A percentile compares a stretch with the other conserved stretches of the same genome.
These are phyloP conservation scores for Barbatosphaeria neglecta DNA, from an alignment of 495 filamentous ascomycete species.

Conservation along the genomic window DNA sequence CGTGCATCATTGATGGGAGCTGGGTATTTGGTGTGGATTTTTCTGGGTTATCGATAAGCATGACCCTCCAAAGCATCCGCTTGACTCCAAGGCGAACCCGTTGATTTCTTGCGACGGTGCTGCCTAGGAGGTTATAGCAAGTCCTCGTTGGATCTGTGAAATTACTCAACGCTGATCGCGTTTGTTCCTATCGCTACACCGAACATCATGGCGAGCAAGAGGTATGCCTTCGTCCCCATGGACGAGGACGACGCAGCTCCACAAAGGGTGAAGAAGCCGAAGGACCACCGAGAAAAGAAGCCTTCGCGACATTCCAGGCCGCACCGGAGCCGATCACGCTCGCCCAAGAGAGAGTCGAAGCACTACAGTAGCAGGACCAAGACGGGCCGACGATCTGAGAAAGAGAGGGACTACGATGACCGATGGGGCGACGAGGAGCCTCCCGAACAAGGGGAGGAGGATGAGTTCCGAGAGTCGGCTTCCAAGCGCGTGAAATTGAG, in stretches of 20 bases:
- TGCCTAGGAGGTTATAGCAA: too few species aligned
- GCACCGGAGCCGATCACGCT: constrained; percentile 17
- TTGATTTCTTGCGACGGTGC: not conserved
- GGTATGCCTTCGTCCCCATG: constrained; percentile 76
- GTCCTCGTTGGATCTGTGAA: too few species aligned
- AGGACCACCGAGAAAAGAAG: constrained; percentile 36
- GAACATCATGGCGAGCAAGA: constrained; percentile 43
- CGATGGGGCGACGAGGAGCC: constrained; percentile 72
- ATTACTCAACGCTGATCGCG: not conserved
- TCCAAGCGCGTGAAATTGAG: constrained; percentile 34
- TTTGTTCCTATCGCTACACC: not conserved
- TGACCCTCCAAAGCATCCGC: too few species aligned
- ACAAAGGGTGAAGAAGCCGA: constrained; percentile 40
- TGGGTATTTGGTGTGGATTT: not conserved
- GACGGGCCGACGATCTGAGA: constrained; percentile 16
- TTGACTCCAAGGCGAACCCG: too few species aligned
- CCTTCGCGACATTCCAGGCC: constrained; percentile 6
- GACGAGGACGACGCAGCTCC: constrained; percentile 56
- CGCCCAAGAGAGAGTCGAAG: constrained; percentile 31
- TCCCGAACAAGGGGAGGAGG: constrained; percentile 34
- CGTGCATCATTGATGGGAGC: too few species aligned
- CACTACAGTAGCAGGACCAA: constrained; percentile 37
- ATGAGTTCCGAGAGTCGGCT: constrained; percentile 48
- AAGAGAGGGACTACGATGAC: constrained; percentile 33
- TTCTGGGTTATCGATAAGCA: not conserved